Evolutionary conservation across 495 filamentous ascomycete genomes (phyloP).

Genomic region (Trichoderma orchidacearum): DNA sequence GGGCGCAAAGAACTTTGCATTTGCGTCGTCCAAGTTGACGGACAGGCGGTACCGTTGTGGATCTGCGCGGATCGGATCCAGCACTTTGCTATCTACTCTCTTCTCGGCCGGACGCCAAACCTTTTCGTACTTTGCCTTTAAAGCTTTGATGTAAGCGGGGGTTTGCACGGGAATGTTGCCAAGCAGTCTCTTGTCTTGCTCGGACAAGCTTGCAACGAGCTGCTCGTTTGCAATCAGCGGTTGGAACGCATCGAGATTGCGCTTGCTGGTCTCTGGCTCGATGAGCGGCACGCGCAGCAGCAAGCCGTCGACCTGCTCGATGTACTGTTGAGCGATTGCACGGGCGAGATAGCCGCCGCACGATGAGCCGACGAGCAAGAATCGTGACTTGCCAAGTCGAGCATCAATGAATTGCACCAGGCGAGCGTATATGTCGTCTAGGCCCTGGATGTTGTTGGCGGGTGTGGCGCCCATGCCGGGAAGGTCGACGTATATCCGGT

Average conservation of each 20-base stretch:
- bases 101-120: neutral
- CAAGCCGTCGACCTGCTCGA: neutral
- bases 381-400: neutral
- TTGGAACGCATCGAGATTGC: neutral
- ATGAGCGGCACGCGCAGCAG: neutral
- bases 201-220: neutral
- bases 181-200: neutral
- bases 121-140: neutral
- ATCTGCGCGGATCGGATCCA: neutral
- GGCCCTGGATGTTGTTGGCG: neutral
- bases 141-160: neutral
- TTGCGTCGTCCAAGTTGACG: neutral
- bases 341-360: neutral
- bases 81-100: neutral
- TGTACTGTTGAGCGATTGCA: neutral
- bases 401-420: neutral
- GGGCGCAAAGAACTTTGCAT: neutral
- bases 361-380: neutral
- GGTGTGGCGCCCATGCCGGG: neutral
- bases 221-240: neutral
- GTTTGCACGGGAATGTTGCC: neutral
- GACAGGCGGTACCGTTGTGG: neutral
- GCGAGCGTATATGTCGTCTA: neutral
- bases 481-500: neutral
- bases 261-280: neutral